These are phyloP conservation scores for Kwoniella botswanensis DNA, from an alignment of 768 basidiomycete genomes.

Conservation along the genomic window DNA sequence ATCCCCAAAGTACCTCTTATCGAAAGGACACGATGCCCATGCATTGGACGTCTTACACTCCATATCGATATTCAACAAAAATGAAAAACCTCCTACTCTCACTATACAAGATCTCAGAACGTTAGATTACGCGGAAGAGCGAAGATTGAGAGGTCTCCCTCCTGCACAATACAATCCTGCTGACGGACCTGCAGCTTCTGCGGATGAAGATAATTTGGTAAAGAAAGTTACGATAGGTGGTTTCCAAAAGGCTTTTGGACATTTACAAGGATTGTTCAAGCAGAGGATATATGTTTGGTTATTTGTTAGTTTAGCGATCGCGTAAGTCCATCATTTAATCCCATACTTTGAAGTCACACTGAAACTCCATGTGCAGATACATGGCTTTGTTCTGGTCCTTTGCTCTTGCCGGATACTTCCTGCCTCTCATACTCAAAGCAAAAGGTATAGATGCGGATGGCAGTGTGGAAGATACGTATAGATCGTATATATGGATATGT, in stretches of 20 bases:
- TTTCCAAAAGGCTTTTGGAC: constrained; percentile 38
- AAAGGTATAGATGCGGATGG: constrained; percentile 46
- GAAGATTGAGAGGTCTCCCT: constrained; percentile 1
- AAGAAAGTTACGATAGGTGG: constrained; percentile 18
- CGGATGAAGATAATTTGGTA: background rate
- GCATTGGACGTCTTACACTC: constrained; percentile 61
- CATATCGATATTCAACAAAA: constrained; percentile 58
- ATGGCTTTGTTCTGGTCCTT: constrained; percentile 50
- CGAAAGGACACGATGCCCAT: constrained; percentile 66
- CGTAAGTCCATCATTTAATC: constrained; percentile 26
- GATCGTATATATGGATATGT: constrained; percentile 49
- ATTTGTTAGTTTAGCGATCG: constrained; percentile 43
- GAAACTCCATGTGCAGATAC: constrained; percentile 18
- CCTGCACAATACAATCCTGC: background rate
- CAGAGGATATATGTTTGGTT: constrained; percentile 46
- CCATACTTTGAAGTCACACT: background rate
- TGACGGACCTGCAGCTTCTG: no score
- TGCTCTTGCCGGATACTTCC: constrained; percentile 57
- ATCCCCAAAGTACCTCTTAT: constrained; percentile 67
- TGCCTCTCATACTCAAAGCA: constrained; percentile 55
- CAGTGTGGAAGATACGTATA: constrained; percentile 50
- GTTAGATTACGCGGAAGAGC: constrained; percentile 46
- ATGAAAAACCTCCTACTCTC: constrained; percentile 38
- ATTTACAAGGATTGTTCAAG: constrained; percentile 53
- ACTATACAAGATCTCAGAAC: constrained; percentile 56